These are phyloP conservation scores for Spathaspora sp. DNA, from an alignment of 1,139 yeast species.

Conservation along the genomic window DNA sequence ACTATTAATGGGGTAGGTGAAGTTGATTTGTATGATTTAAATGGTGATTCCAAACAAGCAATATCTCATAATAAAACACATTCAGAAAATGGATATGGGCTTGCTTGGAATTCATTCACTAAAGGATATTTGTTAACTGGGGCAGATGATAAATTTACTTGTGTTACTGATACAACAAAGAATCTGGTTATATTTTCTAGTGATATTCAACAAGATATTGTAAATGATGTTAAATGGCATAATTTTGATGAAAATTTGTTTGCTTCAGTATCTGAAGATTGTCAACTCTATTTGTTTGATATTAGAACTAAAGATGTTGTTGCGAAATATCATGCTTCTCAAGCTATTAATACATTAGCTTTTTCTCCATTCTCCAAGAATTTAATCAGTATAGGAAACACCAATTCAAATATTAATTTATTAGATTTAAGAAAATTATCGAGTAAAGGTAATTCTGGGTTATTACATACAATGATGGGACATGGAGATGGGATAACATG, in stretches of 20 bases:
- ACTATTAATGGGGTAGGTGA: constrained; percentile 79
- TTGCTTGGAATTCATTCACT: constrained; percentile 56
- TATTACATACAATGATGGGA: constrained; percentile 72
- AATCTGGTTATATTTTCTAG: constrained; percentile 10
- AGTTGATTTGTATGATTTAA: constrained; percentile 63
- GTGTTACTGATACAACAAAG: constrained; percentile 25
- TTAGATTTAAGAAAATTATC: constrained; percentile 56
- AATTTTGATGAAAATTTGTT: constrained; percentile 46
- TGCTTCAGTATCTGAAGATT: constrained; percentile 75
- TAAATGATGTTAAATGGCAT: constrained; percentile 78
- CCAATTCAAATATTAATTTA: constrained; percentile 63
- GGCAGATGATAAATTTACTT: constrained; percentile 64
- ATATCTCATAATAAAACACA: constrained; percentile 50
- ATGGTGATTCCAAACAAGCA: constrained; percentile 17
- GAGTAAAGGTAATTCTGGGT: constrained; percentile 18
- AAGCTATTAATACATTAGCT: constrained; percentile 60
- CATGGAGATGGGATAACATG: constrained; percentile 70
- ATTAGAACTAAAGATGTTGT: constrained; percentile 31
- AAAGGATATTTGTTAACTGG: constrained; percentile 55
- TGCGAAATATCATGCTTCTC: constrained; percentile 30
- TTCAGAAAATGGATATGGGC: constrained; percentile 67
- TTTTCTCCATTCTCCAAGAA: constrained; percentile 63
- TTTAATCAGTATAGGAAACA: constrained; percentile 66
- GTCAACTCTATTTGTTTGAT: constrained; percentile 44
- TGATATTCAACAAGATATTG: constrained; percentile 50